These are phyloP conservation scores for Globisporangium abappressorium DNA, from an alignment of 352 stramenopile species.

Conservation along the genomic window DNA sequence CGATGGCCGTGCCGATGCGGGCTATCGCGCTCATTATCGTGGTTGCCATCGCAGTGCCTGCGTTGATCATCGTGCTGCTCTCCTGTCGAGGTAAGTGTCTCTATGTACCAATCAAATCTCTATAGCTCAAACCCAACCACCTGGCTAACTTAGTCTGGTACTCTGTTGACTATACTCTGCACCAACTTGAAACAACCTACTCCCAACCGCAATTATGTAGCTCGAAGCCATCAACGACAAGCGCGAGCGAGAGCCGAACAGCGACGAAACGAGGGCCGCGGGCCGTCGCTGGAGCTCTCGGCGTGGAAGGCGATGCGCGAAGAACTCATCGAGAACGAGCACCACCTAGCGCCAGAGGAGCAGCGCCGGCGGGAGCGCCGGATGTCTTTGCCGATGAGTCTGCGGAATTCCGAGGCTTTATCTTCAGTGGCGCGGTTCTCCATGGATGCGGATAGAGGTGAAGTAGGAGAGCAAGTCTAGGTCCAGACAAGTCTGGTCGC, in stretches of 20 bases:
- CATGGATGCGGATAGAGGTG: background rate
- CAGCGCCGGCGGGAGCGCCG: background rate
- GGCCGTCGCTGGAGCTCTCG: conserved; percentile 12
- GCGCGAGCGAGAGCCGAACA: background rate
- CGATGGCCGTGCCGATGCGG: background rate
- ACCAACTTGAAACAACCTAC: too few species aligned
- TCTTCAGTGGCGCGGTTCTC: background rate
- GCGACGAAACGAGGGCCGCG: background rate
- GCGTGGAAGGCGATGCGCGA: conserved; percentile 24
- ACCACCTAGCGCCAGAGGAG: background rate
- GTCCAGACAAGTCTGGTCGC: background rate
- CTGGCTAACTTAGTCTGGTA: background rate
- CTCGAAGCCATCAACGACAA: background rate
- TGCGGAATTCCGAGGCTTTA: background rate
- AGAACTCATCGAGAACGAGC: conserved; percentile 24
- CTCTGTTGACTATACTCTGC: background rate
- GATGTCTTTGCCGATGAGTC: conserved; percentile 5
- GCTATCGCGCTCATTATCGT: conserved; percentile 12
- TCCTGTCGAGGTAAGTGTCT: conserved; percentile 15
- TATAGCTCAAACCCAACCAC: background rate
- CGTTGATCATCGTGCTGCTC: conserved; percentile 5
- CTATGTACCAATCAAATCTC: background rate
- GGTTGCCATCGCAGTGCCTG: conserved; percentile 6
- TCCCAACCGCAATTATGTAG: background rate
- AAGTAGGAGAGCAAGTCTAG: background rate